Conservation (phyloP, 2,329 filamentous ascomycete species). For the Rhexocercosporidium sp. region DNA sequence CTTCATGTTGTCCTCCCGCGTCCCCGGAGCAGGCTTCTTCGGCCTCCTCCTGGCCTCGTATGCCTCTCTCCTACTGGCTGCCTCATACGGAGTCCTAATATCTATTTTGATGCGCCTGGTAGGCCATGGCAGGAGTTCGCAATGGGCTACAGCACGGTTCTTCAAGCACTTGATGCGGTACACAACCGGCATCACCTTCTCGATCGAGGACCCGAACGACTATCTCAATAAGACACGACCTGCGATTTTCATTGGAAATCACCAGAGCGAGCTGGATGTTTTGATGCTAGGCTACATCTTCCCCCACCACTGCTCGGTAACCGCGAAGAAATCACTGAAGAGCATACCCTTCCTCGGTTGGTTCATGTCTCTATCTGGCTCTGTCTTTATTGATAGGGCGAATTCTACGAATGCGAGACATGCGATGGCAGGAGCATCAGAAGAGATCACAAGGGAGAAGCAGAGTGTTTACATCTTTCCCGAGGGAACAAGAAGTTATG, state of each 20-base stretch:
- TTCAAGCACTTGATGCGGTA: constrained; percentile 82
- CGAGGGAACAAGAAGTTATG: constrained; percentile 92
- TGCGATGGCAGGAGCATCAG: constrained; percentile 83
- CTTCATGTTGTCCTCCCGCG: constrained; percentile 65
- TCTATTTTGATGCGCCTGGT: constrained; percentile 73
- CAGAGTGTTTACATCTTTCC: constrained; percentile 88
- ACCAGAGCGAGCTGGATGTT: constrained; percentile 95
- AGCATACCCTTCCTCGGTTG: constrained; percentile 85
- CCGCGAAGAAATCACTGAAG: constrained; percentile 85
- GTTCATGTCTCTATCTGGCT: constrained; percentile 89
- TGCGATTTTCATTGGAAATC: constrained; percentile 91
- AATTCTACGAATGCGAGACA: constrained; percentile 82
- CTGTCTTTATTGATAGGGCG: constrained; percentile 93
- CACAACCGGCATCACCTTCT: constrained; percentile 79
- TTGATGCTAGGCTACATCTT: constrained; percentile 89
- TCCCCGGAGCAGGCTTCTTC: constrained; percentile 67
- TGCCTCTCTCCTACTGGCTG: constrained; percentile 62
- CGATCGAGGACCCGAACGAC: constrained; percentile 69
- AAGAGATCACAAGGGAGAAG: constrained; percentile 73
- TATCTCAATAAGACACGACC: constrained; percentile 66
- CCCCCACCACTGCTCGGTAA: constrained; percentile 89
- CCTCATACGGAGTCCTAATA: constrained; percentile 76
- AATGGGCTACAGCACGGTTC: constrained; percentile 80
- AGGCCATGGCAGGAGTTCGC: constrained; percentile 76
- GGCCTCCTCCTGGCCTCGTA: constrained; percentile 73